Conservation (phyloP, 1,284 basidiomycete genomes). For the Pseudozyma sp. region DNA sequence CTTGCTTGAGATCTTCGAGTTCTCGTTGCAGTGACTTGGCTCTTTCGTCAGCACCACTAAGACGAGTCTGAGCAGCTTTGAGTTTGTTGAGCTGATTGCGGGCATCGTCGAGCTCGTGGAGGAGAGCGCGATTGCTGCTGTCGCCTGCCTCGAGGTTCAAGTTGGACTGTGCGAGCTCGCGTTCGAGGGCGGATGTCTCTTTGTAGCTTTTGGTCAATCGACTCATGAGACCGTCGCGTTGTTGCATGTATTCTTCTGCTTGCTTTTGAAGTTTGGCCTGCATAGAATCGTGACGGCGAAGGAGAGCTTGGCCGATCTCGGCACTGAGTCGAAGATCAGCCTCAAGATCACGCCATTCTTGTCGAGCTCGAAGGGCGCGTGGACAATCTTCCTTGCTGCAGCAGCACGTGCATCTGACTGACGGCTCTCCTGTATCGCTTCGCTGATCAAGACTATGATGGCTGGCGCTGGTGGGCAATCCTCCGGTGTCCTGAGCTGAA, state of each 20-base stretch:
- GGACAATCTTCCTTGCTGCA: slow-evolving; percentile 60
- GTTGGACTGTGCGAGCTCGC: slow-evolving; percentile 84
- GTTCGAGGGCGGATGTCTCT: slow-evolving; percentile 55
- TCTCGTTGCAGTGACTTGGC: slow-evolving; percentile 70
- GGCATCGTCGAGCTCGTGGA: slow-evolving; percentile 83
- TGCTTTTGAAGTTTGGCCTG: slow-evolving; percentile 73
- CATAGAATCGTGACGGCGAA: slow-evolving; percentile 87
- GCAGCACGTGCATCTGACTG: slow-evolving; percentile 54
- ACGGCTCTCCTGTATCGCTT: slow-evolving; percentile 27
- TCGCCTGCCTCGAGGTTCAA: slow-evolving; percentile 86
- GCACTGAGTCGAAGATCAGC: slow-evolving; percentile 66
- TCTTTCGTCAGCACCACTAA: slow-evolving; percentile 70
- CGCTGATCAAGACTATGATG: slow-evolving; percentile 38
- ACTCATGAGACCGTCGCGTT: slow-evolving; percentile 59
- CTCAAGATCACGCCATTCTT: slow-evolving; percentile 66
- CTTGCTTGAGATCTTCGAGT: slow-evolving; percentile 86
- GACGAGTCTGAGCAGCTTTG: slow-evolving; percentile 77
- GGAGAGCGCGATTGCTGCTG: slow-evolving; percentile 78
- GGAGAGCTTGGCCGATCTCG: slow-evolving; percentile 91
- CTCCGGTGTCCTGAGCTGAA: slow-evolving; percentile 4
- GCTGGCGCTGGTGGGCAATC: slow-evolving; percentile 22
- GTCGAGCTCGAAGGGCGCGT: slow-evolving; percentile 52
- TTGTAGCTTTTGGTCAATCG: slow-evolving; percentile 56
- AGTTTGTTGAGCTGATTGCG: slow-evolving; percentile 78
- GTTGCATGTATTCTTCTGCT: slow-evolving; percentile 65